Conservation (phyloP, 305 asterid genomes). For the Ilex paraguariensis region DNA sequence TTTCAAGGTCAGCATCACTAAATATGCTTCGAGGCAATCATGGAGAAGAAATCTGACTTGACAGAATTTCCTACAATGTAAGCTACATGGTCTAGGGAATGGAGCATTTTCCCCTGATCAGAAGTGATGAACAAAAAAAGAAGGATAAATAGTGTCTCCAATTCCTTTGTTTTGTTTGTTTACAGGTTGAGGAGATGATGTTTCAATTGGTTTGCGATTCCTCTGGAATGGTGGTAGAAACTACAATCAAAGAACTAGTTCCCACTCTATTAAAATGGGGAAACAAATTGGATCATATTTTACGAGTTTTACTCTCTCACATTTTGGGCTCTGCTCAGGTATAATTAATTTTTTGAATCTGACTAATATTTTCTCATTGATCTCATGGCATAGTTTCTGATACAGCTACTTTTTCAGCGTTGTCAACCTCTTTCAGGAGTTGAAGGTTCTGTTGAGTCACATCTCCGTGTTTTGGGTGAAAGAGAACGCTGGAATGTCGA, state of each 20-base stretch:
- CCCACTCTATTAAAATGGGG: conserved; percentile 97
- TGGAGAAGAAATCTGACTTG: conserved; percentile 98
- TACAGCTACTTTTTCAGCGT: conserved; percentile 51
- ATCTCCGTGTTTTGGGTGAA: conserved; percentile 93
- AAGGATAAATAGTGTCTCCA: conserved; percentile 31
- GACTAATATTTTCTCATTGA: not conserved
- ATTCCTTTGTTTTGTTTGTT: conserved; percentile 37
- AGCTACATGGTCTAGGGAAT: conserved; percentile 97
- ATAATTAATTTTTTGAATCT: not conserved
- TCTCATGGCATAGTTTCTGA: conserved; percentile 14
- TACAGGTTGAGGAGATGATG: conserved; percentile 98
- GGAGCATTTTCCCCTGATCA: conserved; percentile 77
- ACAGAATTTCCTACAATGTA: conserved; percentile 84
- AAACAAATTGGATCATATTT: conserved; percentile 80
- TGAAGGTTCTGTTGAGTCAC: conserved; percentile 93
- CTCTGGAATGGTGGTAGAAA: conserved; percentile 91
- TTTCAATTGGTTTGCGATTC: conserved; percentile 95
- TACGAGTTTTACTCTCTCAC: conserved; percentile 69
- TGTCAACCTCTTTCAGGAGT: conserved; percentile 99
- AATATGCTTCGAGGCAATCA: conserved; percentile 99
- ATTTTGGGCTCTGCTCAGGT: conserved; percentile 87
- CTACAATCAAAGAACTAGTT: conserved; percentile 82
- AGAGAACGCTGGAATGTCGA: conserved; percentile 98
- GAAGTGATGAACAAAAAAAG: conserved; percentile 42
- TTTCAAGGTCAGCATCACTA: conserved; percentile 99